phyloP scores from a whole-genome alignment of 1,139 yeast genomes.

The Suhomyces yuchorum region DNA sequence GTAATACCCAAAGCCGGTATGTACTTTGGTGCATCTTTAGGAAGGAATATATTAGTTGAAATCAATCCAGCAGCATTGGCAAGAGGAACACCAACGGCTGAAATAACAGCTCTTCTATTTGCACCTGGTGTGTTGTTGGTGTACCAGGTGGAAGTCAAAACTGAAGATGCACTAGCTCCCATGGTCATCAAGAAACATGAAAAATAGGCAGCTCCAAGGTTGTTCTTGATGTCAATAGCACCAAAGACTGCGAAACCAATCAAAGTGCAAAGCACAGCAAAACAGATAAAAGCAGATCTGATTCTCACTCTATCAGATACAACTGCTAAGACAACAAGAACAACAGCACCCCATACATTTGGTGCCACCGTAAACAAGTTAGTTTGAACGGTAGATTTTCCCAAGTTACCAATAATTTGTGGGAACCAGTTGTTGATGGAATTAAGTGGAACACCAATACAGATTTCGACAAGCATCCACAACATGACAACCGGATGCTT shows the following conservation, averaged over 20 bases:
- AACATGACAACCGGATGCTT: slow-evolving; percentile 30
- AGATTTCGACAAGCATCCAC: slow-evolving; percentile 42
- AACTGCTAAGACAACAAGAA: slow-evolving; percentile 26
- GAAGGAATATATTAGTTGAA: slow-evolving; percentile 33
- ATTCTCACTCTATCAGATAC: slow-evolving; percentile 28
- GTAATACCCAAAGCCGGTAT: slow-evolving; percentile 36
- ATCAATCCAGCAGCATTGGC: slow-evolving; percentile 38
- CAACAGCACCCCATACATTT: slow-evolving; percentile 33
- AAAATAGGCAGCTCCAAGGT: slow-evolving; percentile 46
- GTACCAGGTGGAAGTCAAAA: slow-evolving; percentile 53
- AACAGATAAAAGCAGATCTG: slow-evolving; percentile 39
- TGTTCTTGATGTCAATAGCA: slow-evolving; percentile 39
- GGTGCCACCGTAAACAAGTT: slow-evolving; percentile 36
- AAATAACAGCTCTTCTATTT: slow-evolving; percentile 33
- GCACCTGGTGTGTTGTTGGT: slow-evolving; percentile 53
- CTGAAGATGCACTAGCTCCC: slow-evolving; percentile 38
- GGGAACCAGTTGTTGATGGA: slow-evolving; percentile 53
- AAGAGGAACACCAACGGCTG: slow-evolving; percentile 34
- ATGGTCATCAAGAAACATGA: slow-evolving; percentile 37
- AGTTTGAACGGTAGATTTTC: slow-evolving; percentile 32
- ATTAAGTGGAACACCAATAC: slow-evolving; percentile 51
- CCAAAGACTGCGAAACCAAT: slow-evolving; percentile 50
- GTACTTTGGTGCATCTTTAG: slow-evolving; percentile 35
- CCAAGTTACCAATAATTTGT: slow-evolving; percentile 31
- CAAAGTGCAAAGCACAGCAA: slow-evolving; percentile 40